Evolutionary conservation across 495 filamentous ascomycete genomes (phyloP), one percentile per base, ranked within the genome.

Genomic region (Xylaria telfairii): DNA sequence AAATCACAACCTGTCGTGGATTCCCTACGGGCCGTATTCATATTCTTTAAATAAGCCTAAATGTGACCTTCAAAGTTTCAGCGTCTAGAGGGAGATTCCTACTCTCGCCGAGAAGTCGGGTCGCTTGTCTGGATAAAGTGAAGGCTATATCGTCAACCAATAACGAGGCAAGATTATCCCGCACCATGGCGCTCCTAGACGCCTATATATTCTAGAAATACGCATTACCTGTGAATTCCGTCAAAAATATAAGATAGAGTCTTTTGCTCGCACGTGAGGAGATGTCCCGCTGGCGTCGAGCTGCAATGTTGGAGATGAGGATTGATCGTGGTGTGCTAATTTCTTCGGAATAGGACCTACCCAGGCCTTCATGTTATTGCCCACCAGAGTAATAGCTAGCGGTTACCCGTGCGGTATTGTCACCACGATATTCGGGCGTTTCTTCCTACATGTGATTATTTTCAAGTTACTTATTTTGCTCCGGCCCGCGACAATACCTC

Each of bases 101-200:
- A 21, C 13, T 39, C 65, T 59, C 24, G 24, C 26, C 53, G 37
- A 34, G 26, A 13, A 9, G n/a, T 57, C 26, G 53, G 39, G 21
- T 68, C 53, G 65, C 65, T 57, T 60, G 32, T 60, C 42, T 32
- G 65, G 65, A 68, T 68, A 68, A 68, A 59, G 21, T 47, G 65
- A 44, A 47, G 65, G 53, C 4, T 68, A 68, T 68, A 68, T 59
- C 3, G 30, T 59, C 65, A 47, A 37, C 65, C 65, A 68, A 68
- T 68, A 37, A 19, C 28, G 15, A 57, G 17, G 5, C 30, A n/a
- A 17, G 13, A 39, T 10, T 34, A n/a, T 59, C 19, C 30, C 15
- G 32, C 56, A 59, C 4, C 3, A 21, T 34, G 17, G 19, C 56
- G 2, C 9, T 9, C 7, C 54, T n/a, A 15, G 3, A 1, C 28